These are phyloP conservation scores for Hypoxylon sp. DNA, from an alignment of 2,329 filamentous ascomycete species.

Conservation along the genomic window DNA sequence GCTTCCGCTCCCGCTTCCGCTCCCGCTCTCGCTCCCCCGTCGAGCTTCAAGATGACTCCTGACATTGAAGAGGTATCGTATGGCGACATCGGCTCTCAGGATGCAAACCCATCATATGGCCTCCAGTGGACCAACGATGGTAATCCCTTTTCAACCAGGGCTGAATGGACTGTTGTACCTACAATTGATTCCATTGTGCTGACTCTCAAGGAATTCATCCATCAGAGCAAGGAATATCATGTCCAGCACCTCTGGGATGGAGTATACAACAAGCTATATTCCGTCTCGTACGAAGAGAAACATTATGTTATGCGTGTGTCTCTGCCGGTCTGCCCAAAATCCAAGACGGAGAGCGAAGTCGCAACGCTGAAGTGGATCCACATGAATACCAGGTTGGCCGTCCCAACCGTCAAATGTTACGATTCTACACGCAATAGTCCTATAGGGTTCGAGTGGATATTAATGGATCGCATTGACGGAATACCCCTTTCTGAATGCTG, in stretches of 20 bases:
- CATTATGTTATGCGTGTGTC: slow-evolving; percentile 55
- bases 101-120: slow-evolving; percentile 23
- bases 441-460: slow-evolving; percentile 54
- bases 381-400: slow-evolving; percentile 47
- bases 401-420: slow-evolving; percentile 47
- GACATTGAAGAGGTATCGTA: neutral
- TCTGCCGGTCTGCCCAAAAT: slow-evolving; percentile 48
- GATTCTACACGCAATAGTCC: slow-evolving; percentile 46
- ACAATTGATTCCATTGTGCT: slow-evolving; percentile 44
- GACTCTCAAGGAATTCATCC: slow-evolving; percentile 42
- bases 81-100: neutral
- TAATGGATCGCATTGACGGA: slow-evolving; percentile 51
- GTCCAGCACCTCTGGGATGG: slow-evolving; percentile 48
- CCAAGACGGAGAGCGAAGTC: slow-evolving; percentile 53
- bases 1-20: too few relatives aligned
- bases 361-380: slow-evolving; percentile 50
- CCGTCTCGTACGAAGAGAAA: slow-evolving; percentile 38
- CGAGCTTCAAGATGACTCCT: slow-evolving; percentile 5
- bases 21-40: neutral
- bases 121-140: slow-evolving; percentile 40
- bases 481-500: slow-evolving; percentile 50
- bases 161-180: slow-evolving; percentile 47
- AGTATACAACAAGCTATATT: slow-evolving; percentile 47
- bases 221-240: slow-evolving; percentile 33
- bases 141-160: slow-evolving; percentile 6